Conservation (phyloP, 257 asterid species). For the Eucommia ulmoides region DNA sequence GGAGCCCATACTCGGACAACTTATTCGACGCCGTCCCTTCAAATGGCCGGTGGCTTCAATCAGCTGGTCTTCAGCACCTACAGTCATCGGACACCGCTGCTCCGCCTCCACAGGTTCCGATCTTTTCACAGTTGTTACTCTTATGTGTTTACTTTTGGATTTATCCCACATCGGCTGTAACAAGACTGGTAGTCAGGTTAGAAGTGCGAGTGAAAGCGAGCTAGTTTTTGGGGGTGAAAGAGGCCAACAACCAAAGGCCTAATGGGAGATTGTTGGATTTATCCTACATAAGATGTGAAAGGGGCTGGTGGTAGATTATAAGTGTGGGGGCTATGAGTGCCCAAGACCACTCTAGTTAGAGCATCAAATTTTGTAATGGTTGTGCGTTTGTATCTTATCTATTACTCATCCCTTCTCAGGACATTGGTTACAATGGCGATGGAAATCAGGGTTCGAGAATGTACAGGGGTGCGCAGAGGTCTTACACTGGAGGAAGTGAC, state of each 20-base stretch:
- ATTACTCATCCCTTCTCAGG: too few species aligned
- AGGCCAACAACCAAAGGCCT: background rate
- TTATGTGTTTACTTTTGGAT: background rate
- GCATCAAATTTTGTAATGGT: background rate
- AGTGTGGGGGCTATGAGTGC: background rate
- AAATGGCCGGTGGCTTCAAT: slow-evolving; percentile 84
- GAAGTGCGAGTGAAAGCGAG: background rate
- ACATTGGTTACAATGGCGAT: slow-evolving; percentile 49
- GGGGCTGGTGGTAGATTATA: background rate
- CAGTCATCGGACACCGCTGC: slow-evolving; percentile 57
- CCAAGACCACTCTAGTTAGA: slow-evolving; percentile 14
- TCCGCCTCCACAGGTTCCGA: slow-evolving; percentile 52
- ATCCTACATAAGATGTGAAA: background rate
- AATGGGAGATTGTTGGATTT: background rate
- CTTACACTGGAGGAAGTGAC: slow-evolving; percentile 45
- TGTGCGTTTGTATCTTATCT: background rate
- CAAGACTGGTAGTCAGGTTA: background rate
- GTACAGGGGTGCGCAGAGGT: slow-evolving; percentile 49
- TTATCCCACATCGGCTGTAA: background rate
- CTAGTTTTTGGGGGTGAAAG: background rate
- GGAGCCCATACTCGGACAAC: slow-evolving; percentile 77
- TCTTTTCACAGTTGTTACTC: slow-evolving; percentile 3
- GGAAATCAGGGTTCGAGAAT: slow-evolving; percentile 46
- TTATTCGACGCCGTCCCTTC: slow-evolving; percentile 59
- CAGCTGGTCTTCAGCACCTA: slow-evolving; percentile 85